Percentiles rank a stretch among this genome's conserved stretches.
Evolutionary conservation across 768 basidiomycete species (phyloP).

Genomic region (Suillus americanus): DNA sequence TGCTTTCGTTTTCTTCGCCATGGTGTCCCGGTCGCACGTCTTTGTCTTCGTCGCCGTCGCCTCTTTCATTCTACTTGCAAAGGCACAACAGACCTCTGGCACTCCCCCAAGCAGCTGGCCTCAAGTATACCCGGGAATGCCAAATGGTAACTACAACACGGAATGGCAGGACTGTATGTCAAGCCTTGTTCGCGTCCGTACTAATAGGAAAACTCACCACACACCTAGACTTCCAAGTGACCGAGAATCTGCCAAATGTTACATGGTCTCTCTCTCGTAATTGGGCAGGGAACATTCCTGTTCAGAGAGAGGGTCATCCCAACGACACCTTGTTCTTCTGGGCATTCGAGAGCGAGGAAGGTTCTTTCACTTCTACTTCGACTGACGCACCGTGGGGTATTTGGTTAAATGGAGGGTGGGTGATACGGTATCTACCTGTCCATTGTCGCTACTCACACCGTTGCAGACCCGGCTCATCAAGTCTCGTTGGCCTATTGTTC

Average conservation of each 20-base stretch:
- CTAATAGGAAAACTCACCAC: not conserved
- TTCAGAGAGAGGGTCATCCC: slow-evolving; percentile 56
- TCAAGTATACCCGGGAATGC: slow-evolving; percentile 43
- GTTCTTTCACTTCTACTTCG: slow-evolving; percentile 50
- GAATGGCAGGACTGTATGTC: slow-evolving; percentile 65
- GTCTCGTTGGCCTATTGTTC: slow-evolving; percentile 60
- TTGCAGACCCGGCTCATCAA: slow-evolving; percentile 65
- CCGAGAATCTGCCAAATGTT: slow-evolving; percentile 55
- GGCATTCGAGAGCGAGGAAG: slow-evolving; percentile 55
- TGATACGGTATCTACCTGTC: not conserved
- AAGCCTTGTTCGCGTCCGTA: not conserved
- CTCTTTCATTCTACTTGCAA: slow-evolving; percentile 8
- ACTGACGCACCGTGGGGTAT: slow-evolving; percentile 63
- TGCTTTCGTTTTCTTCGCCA: slow-evolving; percentile 13
- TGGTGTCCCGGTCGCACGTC: slow-evolving; percentile 20
- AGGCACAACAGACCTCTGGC: slow-evolving; percentile 21
- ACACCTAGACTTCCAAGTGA: slow-evolving; percentile 58
- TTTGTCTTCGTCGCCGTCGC: slow-evolving; percentile 8
- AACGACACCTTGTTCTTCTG: slow-evolving; percentile 69
- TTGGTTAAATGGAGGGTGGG: slow-evolving; percentile 74
- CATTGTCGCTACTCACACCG: slow-evolving; percentile 3
- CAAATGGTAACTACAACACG: slow-evolving; percentile 47
- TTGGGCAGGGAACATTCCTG: slow-evolving; percentile 65
- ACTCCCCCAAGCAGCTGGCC: slow-evolving; percentile 36
- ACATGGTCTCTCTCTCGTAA: slow-evolving; percentile 51